These are phyloP conservation scores for Lathyrus aphaca DNA, from an alignment of 306 rosid genomes.

Conservation along the genomic window DNA sequence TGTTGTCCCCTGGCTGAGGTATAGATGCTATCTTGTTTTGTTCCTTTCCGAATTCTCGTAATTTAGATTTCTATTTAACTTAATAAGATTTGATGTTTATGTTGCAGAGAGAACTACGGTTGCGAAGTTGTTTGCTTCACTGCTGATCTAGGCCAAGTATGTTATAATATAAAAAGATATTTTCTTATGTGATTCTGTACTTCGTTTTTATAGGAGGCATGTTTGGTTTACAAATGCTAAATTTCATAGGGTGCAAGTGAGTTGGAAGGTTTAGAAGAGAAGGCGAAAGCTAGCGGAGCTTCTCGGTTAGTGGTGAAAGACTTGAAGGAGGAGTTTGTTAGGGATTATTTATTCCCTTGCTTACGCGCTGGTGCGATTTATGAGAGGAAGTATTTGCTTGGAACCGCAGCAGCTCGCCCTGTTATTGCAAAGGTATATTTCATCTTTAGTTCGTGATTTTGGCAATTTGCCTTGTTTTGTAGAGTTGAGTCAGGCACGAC, in stretches of 20 bases:
- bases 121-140: constrained; percentile 95
- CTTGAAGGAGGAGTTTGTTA: constrained; percentile 75
- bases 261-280: constrained; percentile 81
- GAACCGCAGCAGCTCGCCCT: constrained; percentile 92
- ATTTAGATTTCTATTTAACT: neutral
- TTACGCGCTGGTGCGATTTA: constrained; percentile 81
- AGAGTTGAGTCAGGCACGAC: too few relatives aligned
- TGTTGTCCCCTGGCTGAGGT: constrained; percentile 93
- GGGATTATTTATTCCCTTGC: constrained; percentile 79
- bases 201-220: constrained; percentile 5
- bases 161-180: constrained; percentile 21
- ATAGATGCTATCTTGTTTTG: neutral
- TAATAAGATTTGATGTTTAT: neutral
- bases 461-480: too few relatives aligned
- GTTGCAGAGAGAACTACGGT: constrained; percentile 87
- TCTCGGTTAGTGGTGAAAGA: constrained; percentile 83
- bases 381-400: constrained; percentile 87
- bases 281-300: constrained; percentile 90
- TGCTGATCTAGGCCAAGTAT: constrained; percentile 95
- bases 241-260: constrained; percentile 64
- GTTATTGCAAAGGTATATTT: constrained; percentile 54
- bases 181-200: neutral
- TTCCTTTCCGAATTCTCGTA: neutral
- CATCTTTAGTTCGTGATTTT: neutral
- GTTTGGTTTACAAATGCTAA: constrained; percentile 24